Conservation (phyloP, 805 yeast species). For the Candida maris region DNA sequence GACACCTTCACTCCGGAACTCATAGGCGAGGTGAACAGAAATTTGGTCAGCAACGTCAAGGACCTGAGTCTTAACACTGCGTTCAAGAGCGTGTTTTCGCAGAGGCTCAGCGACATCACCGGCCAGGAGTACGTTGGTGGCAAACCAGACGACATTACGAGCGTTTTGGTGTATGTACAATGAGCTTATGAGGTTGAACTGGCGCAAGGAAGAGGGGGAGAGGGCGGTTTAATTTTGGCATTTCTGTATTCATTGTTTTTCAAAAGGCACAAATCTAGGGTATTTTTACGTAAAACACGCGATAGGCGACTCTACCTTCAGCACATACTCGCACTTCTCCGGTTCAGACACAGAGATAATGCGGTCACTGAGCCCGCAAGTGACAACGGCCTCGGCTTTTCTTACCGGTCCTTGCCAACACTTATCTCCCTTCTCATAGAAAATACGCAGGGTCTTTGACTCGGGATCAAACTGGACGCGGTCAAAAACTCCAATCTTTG, state of each 20-base stretch:
- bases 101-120: slow-evolving; percentile 61
- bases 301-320: slow-evolving; percentile 46
- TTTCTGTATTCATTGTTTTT: too few species aligned
- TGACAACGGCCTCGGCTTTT: slow-evolving; percentile 57
- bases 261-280: too few species aligned
- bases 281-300: slow-evolving; percentile 43
- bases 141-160: slow-evolving; percentile 91
- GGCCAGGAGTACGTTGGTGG: slow-evolving; percentile 82
- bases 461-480: slow-evolving; percentile 12
- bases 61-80: slow-evolving; percentile 66
- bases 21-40: slow-evolving; percentile 45
- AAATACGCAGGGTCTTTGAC: slow-evolving; percentile 13
- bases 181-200: too few species aligned
- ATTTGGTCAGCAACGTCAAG: slow-evolving; percentile 64
- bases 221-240: too few species aligned
- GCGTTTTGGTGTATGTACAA: slow-evolving; percentile 65
- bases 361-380: slow-evolving; percentile 60
- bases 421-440: slow-evolving; percentile 60
- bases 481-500: slow-evolving; percentile 48
- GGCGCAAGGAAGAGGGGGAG: too few species aligned
- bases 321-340: slow-evolving; percentile 76
- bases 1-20: slow-evolving; percentile 43
- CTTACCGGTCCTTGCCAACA: slow-evolving; percentile 97
- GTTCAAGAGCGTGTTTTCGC: slow-evolving; percentile 83
- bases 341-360: slow-evolving; percentile 77